Percentiles rank a stretch among this genome's conserved stretches.
Conservation (phyloP, 805 yeast genomes). For the Ogataea haglerorum region DNA sequence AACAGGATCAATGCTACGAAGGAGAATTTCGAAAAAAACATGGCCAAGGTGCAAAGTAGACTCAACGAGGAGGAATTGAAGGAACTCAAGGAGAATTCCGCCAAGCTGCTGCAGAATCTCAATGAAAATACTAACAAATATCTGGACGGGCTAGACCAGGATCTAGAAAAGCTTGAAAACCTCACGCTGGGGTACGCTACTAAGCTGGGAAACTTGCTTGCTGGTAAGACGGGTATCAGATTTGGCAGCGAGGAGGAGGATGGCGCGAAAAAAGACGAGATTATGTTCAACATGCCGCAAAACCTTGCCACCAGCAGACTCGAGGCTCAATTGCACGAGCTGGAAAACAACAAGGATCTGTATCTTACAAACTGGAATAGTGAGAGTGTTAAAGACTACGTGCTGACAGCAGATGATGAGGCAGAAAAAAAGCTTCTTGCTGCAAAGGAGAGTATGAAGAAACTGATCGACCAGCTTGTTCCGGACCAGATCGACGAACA, state of each 20-base stretch:
- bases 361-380: constrained; percentile 37
- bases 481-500: constrained; percentile 56
- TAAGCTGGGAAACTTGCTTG: constrained; percentile 55
- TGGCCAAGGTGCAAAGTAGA: constrained; percentile 13
- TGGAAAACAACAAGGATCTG: constrained; percentile 47
- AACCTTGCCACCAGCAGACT: constrained; percentile 49
- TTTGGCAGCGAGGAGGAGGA: constrained; percentile 9
- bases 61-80: constrained; percentile 25
- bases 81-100: constrained; percentile 25
- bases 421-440: constrained; percentile 42
- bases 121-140: constrained; percentile 53
- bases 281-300: constrained; percentile 44
- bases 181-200: constrained; percentile 59
- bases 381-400: constrained; percentile 37
- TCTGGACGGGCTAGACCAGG: constrained; percentile 69
- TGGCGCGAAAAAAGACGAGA: constrained; percentile 36
- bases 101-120: constrained; percentile 25
- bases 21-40: constrained; percentile 17
- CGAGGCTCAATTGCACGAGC: constrained; percentile 57
- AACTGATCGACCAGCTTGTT: constrained; percentile 59
- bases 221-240: constrained; percentile 19
- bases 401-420: constrained; percentile 45
- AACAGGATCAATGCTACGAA: constrained; percentile 17
- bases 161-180: constrained; percentile 70
- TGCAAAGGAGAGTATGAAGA: constrained; percentile 45